A percentile compares a stretch with the other conserved stretches of the same genome.
These are phyloP conservation scores for Clonostachys sp. DNA, from an alignment of 2,329 filamentous ascomycete species.

Conservation along the genomic window DNA sequence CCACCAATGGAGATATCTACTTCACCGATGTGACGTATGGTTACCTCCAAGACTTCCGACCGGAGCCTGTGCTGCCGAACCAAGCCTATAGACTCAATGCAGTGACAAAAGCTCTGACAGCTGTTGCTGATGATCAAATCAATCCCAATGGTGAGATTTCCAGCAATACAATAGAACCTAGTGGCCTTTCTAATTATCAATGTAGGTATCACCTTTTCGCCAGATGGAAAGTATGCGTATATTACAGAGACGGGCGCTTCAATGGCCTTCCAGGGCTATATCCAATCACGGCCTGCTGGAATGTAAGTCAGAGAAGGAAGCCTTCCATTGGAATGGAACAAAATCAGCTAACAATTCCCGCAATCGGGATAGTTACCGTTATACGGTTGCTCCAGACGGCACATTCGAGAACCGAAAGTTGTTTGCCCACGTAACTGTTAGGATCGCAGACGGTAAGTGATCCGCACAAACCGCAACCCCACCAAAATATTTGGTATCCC, in stretches of 20 bases:
- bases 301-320: constrained; percentile 7
- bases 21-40: constrained; percentile 61
- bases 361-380: constrained; percentile 32
- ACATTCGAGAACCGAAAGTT: constrained; percentile 41
- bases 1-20: constrained; percentile 53
- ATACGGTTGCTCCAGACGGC: constrained; percentile 36
- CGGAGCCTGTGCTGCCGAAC: constrained; percentile 43
- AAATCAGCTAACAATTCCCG: too few relatives aligned
- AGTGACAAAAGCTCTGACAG: constrained; percentile 41
- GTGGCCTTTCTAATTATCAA: too few relatives aligned
- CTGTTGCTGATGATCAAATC: constrained; percentile 52
- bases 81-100: constrained; percentile 56
- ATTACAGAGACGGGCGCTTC: constrained; percentile 50
- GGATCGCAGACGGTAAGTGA: constrained; percentile 50
- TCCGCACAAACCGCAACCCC: too few relatives aligned
- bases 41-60: constrained; percentile 52
- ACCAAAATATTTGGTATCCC: too few relatives aligned
- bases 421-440: constrained; percentile 50
- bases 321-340: background rate
- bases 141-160: constrained; percentile 42
- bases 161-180: rapidly evolving
- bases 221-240: constrained; percentile 45
- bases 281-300: too few relatives aligned
- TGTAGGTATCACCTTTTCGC: constrained; percentile 48
- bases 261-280: too few relatives aligned